These are phyloP conservation scores for Collybia mongolica DNA, from an alignment of 768 basidiomycete species.

Conservation along the genomic window DNA sequence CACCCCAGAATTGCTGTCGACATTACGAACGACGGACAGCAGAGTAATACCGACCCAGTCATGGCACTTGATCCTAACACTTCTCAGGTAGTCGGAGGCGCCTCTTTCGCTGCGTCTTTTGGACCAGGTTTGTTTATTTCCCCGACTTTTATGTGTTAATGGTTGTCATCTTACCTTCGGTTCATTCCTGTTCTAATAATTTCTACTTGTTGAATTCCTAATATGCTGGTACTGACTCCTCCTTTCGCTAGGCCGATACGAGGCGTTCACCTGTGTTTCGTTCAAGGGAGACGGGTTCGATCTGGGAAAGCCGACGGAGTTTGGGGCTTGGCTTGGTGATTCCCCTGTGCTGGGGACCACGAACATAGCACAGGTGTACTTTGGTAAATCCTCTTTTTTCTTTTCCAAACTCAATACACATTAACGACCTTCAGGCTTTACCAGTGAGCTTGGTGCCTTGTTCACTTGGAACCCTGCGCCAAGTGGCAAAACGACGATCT, in stretches of 20 bases:
- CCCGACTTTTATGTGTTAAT: too few relatives aligned
- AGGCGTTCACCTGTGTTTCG: conserved; percentile 58
- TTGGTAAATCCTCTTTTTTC: conserved; percentile 28
- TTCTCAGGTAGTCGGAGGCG: conserved; percentile 25
- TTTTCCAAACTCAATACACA: too few relatives aligned
- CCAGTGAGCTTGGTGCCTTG: conserved; percentile 39
- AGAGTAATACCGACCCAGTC: conserved; percentile 45
- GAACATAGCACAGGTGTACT: conserved; percentile 46
- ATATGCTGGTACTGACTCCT: neutral
- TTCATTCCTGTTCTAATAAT: too few relatives aligned
- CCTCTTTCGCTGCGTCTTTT: neutral
- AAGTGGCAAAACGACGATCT: conserved; percentile 37
- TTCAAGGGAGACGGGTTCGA: conserved; percentile 54
- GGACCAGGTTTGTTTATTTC: neutral
- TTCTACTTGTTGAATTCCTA: too few relatives aligned
- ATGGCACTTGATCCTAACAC: conserved; percentile 48
- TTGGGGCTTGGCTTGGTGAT: conserved; percentile 52
- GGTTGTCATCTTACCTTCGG: too few relatives aligned
- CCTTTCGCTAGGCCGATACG: conserved; percentile 41
- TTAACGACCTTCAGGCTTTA: too few relatives aligned
- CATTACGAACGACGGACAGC: conserved; percentile 60
- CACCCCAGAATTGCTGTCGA: conserved; percentile 57
- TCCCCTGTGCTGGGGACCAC: conserved; percentile 47
- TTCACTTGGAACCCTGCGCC: conserved; percentile 49
- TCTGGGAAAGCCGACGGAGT: conserved; percentile 48